phyloP scores from a whole-genome alignment of 768 basidiomycete genomes.

The Sarcodon aspratus region DNA sequence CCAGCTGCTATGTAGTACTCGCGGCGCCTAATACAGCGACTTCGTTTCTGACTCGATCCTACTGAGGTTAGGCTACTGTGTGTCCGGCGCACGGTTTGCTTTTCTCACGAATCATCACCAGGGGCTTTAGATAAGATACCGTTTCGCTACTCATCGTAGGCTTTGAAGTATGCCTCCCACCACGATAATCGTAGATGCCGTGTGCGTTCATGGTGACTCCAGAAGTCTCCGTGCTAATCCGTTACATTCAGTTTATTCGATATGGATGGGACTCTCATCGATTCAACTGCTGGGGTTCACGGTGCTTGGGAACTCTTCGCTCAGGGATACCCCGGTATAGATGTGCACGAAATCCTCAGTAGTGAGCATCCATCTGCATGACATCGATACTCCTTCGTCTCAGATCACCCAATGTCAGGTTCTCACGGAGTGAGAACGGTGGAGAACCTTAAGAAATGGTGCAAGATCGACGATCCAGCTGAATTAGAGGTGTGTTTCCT shows the following conservation, averaged over 20 bases:
- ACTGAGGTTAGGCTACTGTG: no score
- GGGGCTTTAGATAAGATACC: no score
- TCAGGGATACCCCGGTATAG: slow-evolving; percentile 48
- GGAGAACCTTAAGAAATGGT: slow-evolving; percentile 68
- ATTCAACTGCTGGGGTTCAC: slow-evolving; percentile 73
- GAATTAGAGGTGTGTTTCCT: slow-evolving; percentile 53
- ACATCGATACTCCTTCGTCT: not conserved
- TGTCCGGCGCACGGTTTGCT: no score
- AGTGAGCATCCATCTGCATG: slow-evolving; percentile 29
- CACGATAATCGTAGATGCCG: slow-evolving; percentile 27
- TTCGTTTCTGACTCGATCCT: no score
- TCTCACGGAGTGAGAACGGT: slow-evolving; percentile 78
- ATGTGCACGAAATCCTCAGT: slow-evolving; percentile 44
- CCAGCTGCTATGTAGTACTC: no score
- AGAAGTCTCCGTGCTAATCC: not conserved
- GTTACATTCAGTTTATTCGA: slow-evolving; percentile 48
- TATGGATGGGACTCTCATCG: slow-evolving; percentile 77
- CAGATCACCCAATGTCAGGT: slow-evolving; percentile 15
- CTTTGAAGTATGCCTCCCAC: slow-evolving; percentile 16
- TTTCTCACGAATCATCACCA: no score
- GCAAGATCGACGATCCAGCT: slow-evolving; percentile 54
- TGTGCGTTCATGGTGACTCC: slow-evolving; percentile 17
- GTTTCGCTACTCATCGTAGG: not conserved
- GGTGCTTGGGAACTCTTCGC: slow-evolving; percentile 79
- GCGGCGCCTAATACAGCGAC: no score